These are phyloP conservation scores for Protostelium mycophagum DNA, from an alignment of 78 protist species.

Conservation along the genomic window DNA sequence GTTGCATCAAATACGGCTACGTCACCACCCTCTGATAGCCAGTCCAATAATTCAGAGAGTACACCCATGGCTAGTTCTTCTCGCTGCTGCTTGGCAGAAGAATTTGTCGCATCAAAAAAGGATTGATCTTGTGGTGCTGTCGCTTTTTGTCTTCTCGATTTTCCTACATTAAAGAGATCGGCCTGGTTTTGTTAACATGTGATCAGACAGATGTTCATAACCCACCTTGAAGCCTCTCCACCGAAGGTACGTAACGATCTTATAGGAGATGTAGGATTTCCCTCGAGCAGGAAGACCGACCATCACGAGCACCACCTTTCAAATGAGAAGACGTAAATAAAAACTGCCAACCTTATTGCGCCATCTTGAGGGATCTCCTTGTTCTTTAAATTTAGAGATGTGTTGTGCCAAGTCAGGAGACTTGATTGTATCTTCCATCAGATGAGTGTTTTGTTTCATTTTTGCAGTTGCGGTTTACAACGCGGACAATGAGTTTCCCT, in stretches of 20 bases:
- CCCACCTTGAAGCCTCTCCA: constrained; percentile 27
- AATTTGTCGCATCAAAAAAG: constrained; percentile 25
- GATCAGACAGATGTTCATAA: too few species aligned
- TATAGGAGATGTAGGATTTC: constrained; percentile 39
- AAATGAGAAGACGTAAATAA: background rate
- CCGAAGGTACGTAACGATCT: constrained; percentile 4
- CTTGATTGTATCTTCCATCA: too few species aligned
- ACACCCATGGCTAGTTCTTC: constrained; percentile 18
- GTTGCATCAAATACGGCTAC: constrained; percentile 41
- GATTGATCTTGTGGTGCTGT: background rate
- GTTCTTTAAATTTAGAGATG: background rate
- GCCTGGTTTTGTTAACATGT: too few species aligned
- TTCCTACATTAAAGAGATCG: constrained; percentile 47
- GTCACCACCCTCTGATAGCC: constrained; percentile 7
- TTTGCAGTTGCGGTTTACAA: too few species aligned
- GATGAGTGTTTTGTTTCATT: too few species aligned
- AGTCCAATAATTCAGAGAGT: constrained; percentile 8
- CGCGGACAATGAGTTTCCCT: too few species aligned
- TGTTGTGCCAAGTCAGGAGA: background rate
- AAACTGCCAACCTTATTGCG: too few species aligned
- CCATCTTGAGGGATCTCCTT: background rate
- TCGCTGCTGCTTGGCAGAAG: background rate
- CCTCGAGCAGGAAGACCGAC: constrained; percentile 77
- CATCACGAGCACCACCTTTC: constrained; percentile 33
- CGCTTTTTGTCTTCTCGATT: background rate